Conservation (phyloP, 495 filamentous ascomycete genomes). For the Thozetella sp. region DNA sequence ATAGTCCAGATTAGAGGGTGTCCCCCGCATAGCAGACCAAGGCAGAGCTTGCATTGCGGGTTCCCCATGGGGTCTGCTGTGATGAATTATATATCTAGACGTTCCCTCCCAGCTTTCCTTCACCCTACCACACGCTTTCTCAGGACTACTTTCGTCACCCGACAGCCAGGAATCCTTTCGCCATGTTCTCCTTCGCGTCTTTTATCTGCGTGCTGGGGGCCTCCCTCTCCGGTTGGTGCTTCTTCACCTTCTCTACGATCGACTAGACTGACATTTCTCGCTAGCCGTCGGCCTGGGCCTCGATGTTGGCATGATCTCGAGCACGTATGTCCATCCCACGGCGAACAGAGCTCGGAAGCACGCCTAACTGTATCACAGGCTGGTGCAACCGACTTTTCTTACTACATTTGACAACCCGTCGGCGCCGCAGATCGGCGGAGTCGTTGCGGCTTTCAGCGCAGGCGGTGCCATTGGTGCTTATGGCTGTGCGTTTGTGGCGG, state of each 20-base stretch:
- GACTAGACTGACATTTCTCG: too few relatives aligned
- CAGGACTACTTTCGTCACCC: not conserved
- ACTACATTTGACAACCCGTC: not conserved
- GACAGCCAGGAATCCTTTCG: too few relatives aligned
- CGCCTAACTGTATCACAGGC: too few relatives aligned
- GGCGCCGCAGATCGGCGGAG: not conserved
- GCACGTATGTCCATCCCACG: not conserved
- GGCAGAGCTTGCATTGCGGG: too few relatives aligned
- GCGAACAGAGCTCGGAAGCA: too few relatives aligned
- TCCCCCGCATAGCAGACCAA: too few relatives aligned
- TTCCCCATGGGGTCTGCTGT: too few relatives aligned
- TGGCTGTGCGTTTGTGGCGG: not conserved
- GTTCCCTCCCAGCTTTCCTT: too few relatives aligned
- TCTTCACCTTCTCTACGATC: not conserved
- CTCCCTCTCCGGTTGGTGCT: not conserved
- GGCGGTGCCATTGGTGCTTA: not conserved
- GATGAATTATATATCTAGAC: too few relatives aligned
- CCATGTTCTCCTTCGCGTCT: not conserved
- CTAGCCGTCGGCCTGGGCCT: not conserved
- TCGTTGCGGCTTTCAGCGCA: not conserved
- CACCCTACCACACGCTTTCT: too few relatives aligned
- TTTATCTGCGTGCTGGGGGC: not conserved
- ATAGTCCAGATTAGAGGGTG: too few relatives aligned
- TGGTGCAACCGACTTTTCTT: not conserved
- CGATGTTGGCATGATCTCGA: not conserved